Conservation (phyloP, 164 flowering plant species). For the Annona squamosa region DNA sequence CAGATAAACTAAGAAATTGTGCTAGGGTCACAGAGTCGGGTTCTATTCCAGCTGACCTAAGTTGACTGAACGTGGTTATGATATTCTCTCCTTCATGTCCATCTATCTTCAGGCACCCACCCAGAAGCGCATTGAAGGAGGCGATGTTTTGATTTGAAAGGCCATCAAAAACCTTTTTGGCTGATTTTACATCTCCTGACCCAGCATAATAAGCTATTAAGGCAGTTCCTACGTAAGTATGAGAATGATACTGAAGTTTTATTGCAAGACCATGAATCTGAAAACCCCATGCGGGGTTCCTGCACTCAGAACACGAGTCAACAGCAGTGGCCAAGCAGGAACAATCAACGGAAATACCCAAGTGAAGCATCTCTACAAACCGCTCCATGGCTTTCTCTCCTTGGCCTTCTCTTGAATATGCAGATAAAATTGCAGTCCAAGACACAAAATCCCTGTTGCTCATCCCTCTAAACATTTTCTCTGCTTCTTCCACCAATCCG, state of each 20-base stretch:
- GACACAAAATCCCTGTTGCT: constrained; percentile 25
- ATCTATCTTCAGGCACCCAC: constrained; percentile 13
- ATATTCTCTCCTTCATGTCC: constrained; percentile 18
- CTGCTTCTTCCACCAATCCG: constrained; percentile 27
- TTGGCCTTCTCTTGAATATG: constrained; percentile 20
- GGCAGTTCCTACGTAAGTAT: constrained; percentile 24
- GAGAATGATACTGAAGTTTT: constrained; percentile 20
- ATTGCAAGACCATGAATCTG: constrained; percentile 27
- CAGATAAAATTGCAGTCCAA: constrained; percentile 37
- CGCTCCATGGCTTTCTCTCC: constrained; percentile 15
- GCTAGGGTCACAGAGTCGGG: constrained; percentile 27
- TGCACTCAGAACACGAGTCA: constrained; percentile 31
- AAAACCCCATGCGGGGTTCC: constrained; percentile 16
- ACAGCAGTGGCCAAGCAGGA: constrained; percentile 21
- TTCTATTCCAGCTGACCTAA: constrained; percentile 20
- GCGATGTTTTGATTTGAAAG: constrained; percentile 14
- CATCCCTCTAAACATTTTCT: constrained; percentile 21
- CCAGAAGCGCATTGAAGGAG: constrained; percentile 28
- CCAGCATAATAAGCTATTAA: constrained; percentile 29
- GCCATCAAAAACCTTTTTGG: constrained; percentile 18
- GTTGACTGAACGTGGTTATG: constrained; percentile 19
- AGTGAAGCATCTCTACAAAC: constrained; percentile 18
- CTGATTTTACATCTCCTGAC: constrained; percentile 17
- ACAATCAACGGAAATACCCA: constrained; percentile 20
- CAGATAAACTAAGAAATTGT: constrained; percentile 25